Base-by-base conservation (phyloP, 148 eudicot genomes). In the Amaranthus hypochondriacus region DNA sequence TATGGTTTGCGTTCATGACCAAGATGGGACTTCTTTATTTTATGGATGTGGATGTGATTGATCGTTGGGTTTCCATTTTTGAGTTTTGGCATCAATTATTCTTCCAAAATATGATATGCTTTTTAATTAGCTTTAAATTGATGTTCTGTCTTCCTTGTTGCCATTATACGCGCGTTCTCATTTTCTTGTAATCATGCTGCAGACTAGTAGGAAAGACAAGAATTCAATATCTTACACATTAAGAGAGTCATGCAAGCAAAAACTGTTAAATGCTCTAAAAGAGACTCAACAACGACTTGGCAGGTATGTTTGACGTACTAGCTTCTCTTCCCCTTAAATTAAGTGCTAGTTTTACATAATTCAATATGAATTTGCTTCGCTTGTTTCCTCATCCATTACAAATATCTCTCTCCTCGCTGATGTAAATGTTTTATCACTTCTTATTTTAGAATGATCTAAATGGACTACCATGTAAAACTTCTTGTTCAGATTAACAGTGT, bases 231-330 rank as follows among this genome's bases (percentile, higher is more conserved):
- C 94, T 6, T 87, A 82, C 68, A 72, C 86, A 9, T 63, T 89
- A 56, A 80, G 98, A 77, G 89, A 84, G 75, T 76, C 95, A 51
- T 81, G 97, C 83, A 91, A 82, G 86, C 92, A 86, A 77, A 83
- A 89, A 77, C 76, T 93, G 62, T 75, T 69, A 49, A 87, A 83
- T 73, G 88, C 95, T 44, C 18, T 93, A 54, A 83, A 84, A 84
- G 91, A 87, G 74, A 76, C 86, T 68, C 87, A 82, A 70, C 86
- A 85, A 68, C 85, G 87, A 78, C 81, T 86, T 66, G 76, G 81
- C 71, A 72, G 78, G 81, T 85, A 28, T 28, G 39, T 28, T 28
- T 81, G 68, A 61, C 70, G 92, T 90, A 84, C 18, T 56, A 56
- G 47, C 75, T 69, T 52, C 1, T 43, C 28, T 44, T 68, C 39